Percentiles rank a stretch among this genome's conserved stretches.
phyloP scores from a whole-genome alignment of 768 basidiomycete species.

The Chlorophyllum brunneum region DNA sequence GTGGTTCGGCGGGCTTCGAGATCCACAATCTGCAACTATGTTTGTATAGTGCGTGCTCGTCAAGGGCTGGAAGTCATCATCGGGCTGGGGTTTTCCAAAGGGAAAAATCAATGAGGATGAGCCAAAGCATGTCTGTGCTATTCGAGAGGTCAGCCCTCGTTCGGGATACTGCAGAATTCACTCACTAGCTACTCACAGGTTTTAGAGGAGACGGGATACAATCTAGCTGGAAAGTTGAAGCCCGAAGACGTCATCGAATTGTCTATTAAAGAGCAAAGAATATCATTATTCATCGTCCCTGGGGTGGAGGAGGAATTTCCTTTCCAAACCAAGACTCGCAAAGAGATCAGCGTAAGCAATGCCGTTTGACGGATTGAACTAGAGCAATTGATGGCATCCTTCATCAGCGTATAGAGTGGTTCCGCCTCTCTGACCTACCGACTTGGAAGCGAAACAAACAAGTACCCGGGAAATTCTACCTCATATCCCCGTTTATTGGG shows the following conservation, averaged over 20 bases:
- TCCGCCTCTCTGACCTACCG: conserved; percentile 81
- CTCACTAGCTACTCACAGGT: conserved; percentile 52
- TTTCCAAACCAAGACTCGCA: conserved; percentile 92
- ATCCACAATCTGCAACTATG: not conserved
- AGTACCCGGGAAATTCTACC: conserved; percentile 80
- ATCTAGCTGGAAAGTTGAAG: conserved; percentile 65
- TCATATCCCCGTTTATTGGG: conserved; percentile 93
- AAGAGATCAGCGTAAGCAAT: conserved; percentile 89
- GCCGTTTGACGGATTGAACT: not conserved
- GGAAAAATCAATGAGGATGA: conserved; percentile 99
- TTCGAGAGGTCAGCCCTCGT: conserved; percentile 71
- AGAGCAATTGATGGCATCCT: not conserved
- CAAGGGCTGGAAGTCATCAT: conserved; percentile 95
- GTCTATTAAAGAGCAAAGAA: conserved; percentile 85
- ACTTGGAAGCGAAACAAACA: conserved; percentile 84
- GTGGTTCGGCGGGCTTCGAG: not conserved
- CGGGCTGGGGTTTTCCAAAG: conserved; percentile 99
- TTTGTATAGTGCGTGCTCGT: conserved; percentile 83
- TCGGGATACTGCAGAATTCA: not conserved
- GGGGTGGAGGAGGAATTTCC: conserved; percentile 83
- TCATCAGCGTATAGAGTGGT: conserved; percentile 93
- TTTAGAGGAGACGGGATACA: conserved; percentile 95
- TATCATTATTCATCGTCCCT: conserved; percentile 87
- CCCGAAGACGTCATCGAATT: conserved; percentile 74
- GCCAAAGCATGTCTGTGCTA: conserved; percentile 76